Percentiles rank a stretch among this genome's conserved stretches.
Evolutionary conservation across 805 yeast species (phyloP).

Genomic region (Martiniozyma abietophila): DNA sequence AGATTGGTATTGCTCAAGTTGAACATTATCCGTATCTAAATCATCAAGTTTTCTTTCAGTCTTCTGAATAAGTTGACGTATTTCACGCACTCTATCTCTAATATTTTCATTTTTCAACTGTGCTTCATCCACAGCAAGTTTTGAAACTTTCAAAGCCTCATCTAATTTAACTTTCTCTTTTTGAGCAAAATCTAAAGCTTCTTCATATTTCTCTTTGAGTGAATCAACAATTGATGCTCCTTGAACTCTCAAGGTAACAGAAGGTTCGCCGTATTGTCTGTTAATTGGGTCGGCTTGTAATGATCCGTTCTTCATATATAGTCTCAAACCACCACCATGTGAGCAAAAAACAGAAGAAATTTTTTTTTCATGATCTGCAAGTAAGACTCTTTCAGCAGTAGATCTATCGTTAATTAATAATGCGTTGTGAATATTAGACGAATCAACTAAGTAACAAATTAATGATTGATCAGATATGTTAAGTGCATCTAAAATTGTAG

Average conservation of each 20-base stretch:
- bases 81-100: conserved; percentile 6
- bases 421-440: conserved; percentile 46
- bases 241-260: conserved; percentile 14
- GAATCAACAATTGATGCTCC: conserved; percentile 17
- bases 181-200: conserved; percentile 11
- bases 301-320: conserved; percentile 20
- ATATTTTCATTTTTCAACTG: conserved; percentile 4
- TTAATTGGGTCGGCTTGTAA: conserved; percentile 26
- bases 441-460: conserved; percentile 56
- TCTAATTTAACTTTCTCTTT: conserved; percentile 11
- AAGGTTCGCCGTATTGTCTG: conserved; percentile 12
- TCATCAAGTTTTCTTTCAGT: conserved; percentile 34
- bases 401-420: conserved; percentile 42
- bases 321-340: conserved; percentile 16
- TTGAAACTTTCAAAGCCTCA: neutral
- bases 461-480: conserved; percentile 45
- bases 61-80: conserved; percentile 22
- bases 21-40: conserved; percentile 34
- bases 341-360: conserved; percentile 21
- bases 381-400: conserved; percentile 40
- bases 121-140: conserved; percentile 10
- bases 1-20: conserved; percentile 25
- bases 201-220: conserved; percentile 3
- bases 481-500: conserved; percentile 53
- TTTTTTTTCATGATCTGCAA: conserved; percentile 20